Conservation (phyloP, 2,329 filamentous ascomycete genomes). For the Magnaporthiopsis rhizophila region DNA sequence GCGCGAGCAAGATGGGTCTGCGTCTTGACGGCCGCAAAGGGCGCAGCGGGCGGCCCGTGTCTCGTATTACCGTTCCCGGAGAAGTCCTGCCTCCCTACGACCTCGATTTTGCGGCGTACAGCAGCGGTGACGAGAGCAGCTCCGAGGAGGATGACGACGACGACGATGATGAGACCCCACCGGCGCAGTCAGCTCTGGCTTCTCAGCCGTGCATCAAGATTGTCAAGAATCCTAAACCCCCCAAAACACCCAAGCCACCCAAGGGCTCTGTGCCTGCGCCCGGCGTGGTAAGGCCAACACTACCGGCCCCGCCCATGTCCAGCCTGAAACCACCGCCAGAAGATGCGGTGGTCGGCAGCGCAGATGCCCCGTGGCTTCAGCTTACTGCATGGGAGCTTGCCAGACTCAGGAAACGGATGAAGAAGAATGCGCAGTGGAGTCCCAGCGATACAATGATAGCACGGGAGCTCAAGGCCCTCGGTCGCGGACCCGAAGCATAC, state of each 20-base stretch:
- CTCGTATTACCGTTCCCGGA: conserved; percentile 56
- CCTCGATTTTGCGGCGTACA: conserved; percentile 52
- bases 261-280: conserved; percentile 22
- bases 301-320: conserved; percentile 17
- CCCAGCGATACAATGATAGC: conserved; percentile 82
- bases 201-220: conserved; percentile 40
- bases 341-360: conserved; percentile 49
- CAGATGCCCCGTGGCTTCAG: conserved; percentile 57
- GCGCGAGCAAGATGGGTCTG: conserved; percentile 38
- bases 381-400: conserved; percentile 58
- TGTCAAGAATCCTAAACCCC: conserved; percentile 22
- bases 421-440: conserved; percentile 82
- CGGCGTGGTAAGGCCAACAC: conserved; percentile 7
- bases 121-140: conserved; percentile 27
- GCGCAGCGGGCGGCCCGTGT: conserved; percentile 35
- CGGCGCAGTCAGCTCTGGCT: conserved; percentile 25
- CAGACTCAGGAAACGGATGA: conserved; percentile 74
- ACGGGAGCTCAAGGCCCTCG: conserved; percentile 63
- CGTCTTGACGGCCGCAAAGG: conserved; percentile 36
- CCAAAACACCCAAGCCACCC: conserved; percentile 31
- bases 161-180: conserved; percentile 31
- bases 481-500: conserved; percentile 57
- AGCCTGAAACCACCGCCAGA: conserved; percentile 50
- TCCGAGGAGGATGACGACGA: conserved; percentile 36
- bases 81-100: conserved; percentile 60